Conservation (phyloP, 2,329 filamentous ascomycete species). For the Phaeophleospora eucalypticola region DNA sequence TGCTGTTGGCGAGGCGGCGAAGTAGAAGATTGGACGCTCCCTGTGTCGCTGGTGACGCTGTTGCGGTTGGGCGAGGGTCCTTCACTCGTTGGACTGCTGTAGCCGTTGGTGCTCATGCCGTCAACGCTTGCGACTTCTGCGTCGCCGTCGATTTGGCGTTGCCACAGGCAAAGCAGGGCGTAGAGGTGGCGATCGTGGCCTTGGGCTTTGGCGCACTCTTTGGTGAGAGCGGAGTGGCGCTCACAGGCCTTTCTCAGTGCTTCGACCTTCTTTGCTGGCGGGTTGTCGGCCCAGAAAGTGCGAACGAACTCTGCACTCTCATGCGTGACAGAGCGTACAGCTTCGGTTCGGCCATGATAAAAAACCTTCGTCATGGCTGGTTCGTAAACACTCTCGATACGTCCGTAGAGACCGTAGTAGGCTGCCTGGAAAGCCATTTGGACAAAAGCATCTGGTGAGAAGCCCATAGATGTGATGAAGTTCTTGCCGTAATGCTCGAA, state of each 20-base stretch:
- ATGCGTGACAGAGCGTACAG: conserved; percentile 77
- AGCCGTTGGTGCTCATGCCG: conserved; percentile 60
- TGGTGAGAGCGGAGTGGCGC: conserved; percentile 75
- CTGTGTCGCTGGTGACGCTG: conserved; percentile 50
- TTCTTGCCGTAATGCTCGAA: conserved; percentile 90
- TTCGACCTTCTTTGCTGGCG: conserved; percentile 76
- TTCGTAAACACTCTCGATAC: conserved; percentile 92
- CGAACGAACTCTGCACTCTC: conserved; percentile 86
- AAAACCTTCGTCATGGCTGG: conserved; percentile 97
- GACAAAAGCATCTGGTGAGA: conserved; percentile 94
- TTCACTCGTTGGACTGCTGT: conserved; percentile 45
- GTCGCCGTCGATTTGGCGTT: conserved; percentile 76
- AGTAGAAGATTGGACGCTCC: conserved; percentile 32
- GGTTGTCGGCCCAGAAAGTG: conserved; percentile 91
- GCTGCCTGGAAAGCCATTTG: conserved; percentile 99
- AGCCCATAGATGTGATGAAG: conserved; percentile 94
- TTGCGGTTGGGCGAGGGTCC: conserved; percentile 54
- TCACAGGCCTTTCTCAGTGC: conserved; percentile 78
- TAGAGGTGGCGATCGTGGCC: conserved; percentile 93
- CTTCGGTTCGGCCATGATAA: conserved; percentile 90
- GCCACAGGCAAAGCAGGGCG: conserved; percentile 91
- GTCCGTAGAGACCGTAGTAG: conserved; percentile 93
- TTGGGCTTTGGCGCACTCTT: conserved; percentile 80
- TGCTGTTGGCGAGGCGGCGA: conserved; percentile 47
- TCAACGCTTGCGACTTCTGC: conserved; percentile 37